These are phyloP conservation scores for Pugionium cornutum DNA, from an alignment of 345 rosid species.

Conservation along the genomic window DNA sequence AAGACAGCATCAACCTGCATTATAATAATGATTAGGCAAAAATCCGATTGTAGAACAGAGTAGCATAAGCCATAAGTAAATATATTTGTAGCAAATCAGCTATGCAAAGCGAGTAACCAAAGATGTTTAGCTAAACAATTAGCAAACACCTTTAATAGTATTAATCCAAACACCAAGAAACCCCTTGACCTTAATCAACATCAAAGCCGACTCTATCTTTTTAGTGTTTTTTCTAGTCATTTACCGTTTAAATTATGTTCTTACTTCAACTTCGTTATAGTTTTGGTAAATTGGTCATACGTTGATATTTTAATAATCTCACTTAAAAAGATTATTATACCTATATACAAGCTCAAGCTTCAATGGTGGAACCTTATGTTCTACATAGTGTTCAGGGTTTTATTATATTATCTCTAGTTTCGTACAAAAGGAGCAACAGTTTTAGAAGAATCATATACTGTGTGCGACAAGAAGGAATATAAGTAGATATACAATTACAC, in stretches of 20 bases:
- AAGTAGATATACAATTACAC: conserved; percentile 54
- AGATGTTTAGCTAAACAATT: conserved; percentile 10
- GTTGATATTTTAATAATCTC: no score
- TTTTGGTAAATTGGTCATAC: no score
- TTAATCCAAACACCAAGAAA: conserved; percentile 16
- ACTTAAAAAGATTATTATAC: background rate
- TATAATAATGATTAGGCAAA: conserved; percentile 20
- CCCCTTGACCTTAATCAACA: conserved; percentile 13
- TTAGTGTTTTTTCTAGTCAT: no score
- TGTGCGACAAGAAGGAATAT: conserved; percentile 24
- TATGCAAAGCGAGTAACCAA: conserved; percentile 7
- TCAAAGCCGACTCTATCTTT: conserved; percentile 7
- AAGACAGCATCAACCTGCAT: conserved; percentile 84
- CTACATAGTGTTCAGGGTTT: conserved; percentile 12
- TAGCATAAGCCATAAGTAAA: conserved; percentile 5
- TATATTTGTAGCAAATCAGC: conserved; percentile 20
- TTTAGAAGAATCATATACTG: background rate
- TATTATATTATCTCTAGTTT: conserved; percentile 16
- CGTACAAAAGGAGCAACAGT: conserved; percentile 8
- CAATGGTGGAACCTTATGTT: conserved; percentile 10
- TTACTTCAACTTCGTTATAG: no score
- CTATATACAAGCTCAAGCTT: conserved; percentile 23
- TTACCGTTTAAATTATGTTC: no score
- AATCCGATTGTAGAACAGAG: conserved; percentile 5
- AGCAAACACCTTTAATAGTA: conserved; percentile 14